Evolutionary conservation across 345 rosid genomes (phyloP), one percentile per base, ranked within the genome.

Genomic region (Syzygium grande): DNA sequence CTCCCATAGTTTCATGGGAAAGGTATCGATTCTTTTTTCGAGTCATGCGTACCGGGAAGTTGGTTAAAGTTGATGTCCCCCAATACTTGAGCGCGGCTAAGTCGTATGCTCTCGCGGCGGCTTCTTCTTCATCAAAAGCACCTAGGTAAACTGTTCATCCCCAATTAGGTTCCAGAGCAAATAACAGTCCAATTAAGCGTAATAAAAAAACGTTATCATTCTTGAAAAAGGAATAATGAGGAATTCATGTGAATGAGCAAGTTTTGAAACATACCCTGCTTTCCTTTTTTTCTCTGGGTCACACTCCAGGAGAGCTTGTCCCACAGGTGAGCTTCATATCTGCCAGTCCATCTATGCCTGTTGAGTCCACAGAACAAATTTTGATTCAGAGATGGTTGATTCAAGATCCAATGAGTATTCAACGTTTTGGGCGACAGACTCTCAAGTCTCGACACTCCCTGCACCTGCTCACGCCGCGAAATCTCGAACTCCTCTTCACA

Each of bases 251-350:
- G 58, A n/a, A 7, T 30, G 85, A 34, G 43, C 83, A 19, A 84
- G 43, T 73, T 19, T 49, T 25, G 43, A n/a, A 53, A 25, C 59
- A 22, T 85, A 92, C 96, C 94, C 91, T 94, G 95, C 89, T 94
- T 94, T 49, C 97, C 95, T 88, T 93, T 95, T 92, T 94, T 94
- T 91, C 89, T 94, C 88, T 93, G 95, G 54, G 97, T 92, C 80
- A 90, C 92, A 86, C 93, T 95, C 95, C 97, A 94, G 2, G 95
- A 94, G 9, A 91, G 89, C 87, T 95, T 94, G 87, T 95, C 97
- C 97, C 97, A 95, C 89, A 95, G 77, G 85, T 93, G 97, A 56
- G 97, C 97, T 90, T 94, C 97, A 65, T 88, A 95, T 85, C 97
- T 87, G 8, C 95, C 95, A 15, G 95, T 95, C 95, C 94, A 95